phyloP scores from a whole-genome alignment of 805 yeast genomes.

The Spencermartinsiella europaea region DNA sequence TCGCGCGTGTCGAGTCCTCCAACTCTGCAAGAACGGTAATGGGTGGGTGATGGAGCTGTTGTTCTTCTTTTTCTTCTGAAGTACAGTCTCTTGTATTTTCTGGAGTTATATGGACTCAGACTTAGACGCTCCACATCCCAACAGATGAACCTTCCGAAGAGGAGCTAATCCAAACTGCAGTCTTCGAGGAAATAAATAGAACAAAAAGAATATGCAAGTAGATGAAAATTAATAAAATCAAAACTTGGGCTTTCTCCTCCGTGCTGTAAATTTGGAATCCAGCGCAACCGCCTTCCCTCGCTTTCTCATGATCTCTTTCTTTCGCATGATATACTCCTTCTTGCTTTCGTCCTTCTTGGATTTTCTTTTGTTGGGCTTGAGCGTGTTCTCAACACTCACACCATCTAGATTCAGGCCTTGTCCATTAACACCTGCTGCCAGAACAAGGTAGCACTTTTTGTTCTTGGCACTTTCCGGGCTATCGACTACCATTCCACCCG shows the following conservation, averaged over 20 bases:
- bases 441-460: constrained; percentile 82
- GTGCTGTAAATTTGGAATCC: constrained; percentile 88
- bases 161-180: no score
- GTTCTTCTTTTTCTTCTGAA: no score
- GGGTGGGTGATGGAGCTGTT: no score
- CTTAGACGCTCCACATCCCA: no score
- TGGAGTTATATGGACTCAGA: no score
- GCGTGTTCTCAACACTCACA: constrained; percentile 59
- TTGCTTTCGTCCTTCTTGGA: constrained; percentile 60
- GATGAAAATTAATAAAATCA: constrained; percentile 25
- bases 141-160: no score
- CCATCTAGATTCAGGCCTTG: constrained; percentile 72
- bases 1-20: no score
- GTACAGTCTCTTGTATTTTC: no score
- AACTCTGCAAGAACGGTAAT: no score
- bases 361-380: constrained; percentile 33
- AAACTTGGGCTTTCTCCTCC: constrained; percentile 68
- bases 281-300: constrained; percentile 84
- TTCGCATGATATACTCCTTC: constrained; percentile 78
- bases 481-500: constrained; percentile 91
- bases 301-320: constrained; percentile 88
- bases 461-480: constrained; percentile 90
- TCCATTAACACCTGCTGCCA: constrained; percentile 80
- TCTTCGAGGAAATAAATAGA: no score
- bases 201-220: no score